phyloP scores from a whole-genome alignment of 345 rosid species.

The Salix koriyanagi region DNA sequence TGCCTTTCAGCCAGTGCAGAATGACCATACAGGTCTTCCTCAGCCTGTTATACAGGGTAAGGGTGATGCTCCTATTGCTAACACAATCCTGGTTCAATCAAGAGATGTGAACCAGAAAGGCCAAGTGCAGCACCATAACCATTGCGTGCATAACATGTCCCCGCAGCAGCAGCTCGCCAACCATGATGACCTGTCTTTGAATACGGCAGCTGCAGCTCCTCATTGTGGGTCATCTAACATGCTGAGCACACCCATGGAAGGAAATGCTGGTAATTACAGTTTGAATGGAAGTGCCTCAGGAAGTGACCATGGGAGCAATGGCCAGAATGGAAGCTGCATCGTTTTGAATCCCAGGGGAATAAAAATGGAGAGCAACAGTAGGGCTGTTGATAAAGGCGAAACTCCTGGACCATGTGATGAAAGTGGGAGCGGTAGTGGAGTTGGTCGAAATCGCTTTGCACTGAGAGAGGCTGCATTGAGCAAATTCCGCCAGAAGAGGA shows the following conservation, averaged over 20 bases:
- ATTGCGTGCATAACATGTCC: constrained; percentile 26
- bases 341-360: constrained; percentile 23
- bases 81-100: constrained; percentile 12
- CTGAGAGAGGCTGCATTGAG: constrained; percentile 54
- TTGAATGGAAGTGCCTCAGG: constrained; percentile 40
- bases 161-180: constrained; percentile 16
- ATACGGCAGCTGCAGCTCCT: constrained; percentile 19
- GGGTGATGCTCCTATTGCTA: constrained; percentile 17
- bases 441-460: constrained; percentile 21
- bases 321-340: constrained; percentile 33
- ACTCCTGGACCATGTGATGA: constrained; percentile 15
- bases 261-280: constrained; percentile 26
- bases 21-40: constrained; percentile 13
- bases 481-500: constrained; percentile 61
- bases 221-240: constrained; percentile 36
- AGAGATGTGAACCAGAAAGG: constrained; percentile 28
- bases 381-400: constrained; percentile 7
- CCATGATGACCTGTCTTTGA: constrained; percentile 19
- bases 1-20: constrained; percentile 28
- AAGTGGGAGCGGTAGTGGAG: constrained; percentile 22
- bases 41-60: constrained; percentile 22
- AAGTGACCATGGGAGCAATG: constrained; percentile 48
- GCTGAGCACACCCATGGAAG: constrained; percentile 16
- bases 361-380: constrained; percentile 31
- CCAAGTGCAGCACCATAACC: constrained; percentile 33